Base-by-base conservation (phyloP, 202 grass and related monocot species). In the Schoenoplectus tabernaemontani region DNA sequence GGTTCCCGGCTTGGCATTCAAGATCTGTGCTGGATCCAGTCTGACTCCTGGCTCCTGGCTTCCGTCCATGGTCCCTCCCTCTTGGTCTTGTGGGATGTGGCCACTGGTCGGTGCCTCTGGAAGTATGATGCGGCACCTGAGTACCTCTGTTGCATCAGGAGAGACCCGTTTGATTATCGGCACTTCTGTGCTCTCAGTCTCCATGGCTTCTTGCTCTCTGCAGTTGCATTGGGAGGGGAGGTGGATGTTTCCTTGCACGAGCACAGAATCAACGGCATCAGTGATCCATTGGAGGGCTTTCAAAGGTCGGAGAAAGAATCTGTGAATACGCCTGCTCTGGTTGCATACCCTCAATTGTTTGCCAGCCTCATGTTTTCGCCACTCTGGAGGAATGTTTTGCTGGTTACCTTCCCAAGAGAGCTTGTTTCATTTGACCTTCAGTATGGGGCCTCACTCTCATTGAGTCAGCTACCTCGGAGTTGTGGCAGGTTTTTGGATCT, bases 1-100 rank as follows among this genome's bases (percentile, higher is more conserved):
- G 80, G 82, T 57, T 77, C 91, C 46, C 24, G 86, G 12, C 84
- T 87, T 0, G 95, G 91, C 41, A 86, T 98, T 13, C 89, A 94
- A 91, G 95, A 98, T 84, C 67, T 98, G 22, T 98, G 95, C 84
- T 94, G 95, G 95, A 86, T 94, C 81, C 91, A 84, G 70, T 89
- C 91, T 13, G 89, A 79, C 82, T 83, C 89, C 1, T 98, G 89
- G 95, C 86, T 94, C 83, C 87, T 98, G 36, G 95, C 84, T 1
- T 90, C 89, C 30, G 89, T 97, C 75, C 95, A 97, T 46, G 91
- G 94, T 2, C 89, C 91, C 60, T 97, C 89, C 7, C 87, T 97
- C 64, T 83, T 94, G 76, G 88, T 87, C 77, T 82, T 98, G 64
- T 98, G 95, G 95, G 87, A 94, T 59, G 80, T 86, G 11, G 78